These are phyloP conservation scores for Fraxinus baroniana DNA, from an alignment of 305 asterid genomes.

Conservation along the genomic window DNA sequence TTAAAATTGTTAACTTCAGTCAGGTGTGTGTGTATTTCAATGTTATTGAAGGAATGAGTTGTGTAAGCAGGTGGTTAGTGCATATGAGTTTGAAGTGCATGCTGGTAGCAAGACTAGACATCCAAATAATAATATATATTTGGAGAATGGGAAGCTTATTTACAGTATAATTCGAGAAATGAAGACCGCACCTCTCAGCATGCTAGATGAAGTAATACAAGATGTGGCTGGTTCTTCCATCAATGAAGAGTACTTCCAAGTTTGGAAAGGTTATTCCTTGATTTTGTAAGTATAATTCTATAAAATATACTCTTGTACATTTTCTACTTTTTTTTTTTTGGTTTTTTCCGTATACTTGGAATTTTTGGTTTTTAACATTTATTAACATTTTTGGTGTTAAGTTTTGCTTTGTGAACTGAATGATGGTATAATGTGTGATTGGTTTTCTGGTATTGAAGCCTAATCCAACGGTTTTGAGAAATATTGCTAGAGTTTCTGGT, in stretches of 20 bases:
- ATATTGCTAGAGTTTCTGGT: not conserved
- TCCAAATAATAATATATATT: slow-evolving; percentile 85
- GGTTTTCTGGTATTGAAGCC: not conserved
- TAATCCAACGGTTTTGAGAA: not conserved
- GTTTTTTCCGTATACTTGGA: not conserved
- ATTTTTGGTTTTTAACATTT: not conserved
- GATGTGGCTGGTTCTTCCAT: slow-evolving; percentile 81
- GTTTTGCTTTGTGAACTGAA: not conserved
- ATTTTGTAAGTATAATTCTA: not conserved
- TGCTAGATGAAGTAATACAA: slow-evolving; percentile 66
- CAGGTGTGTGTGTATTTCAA: too few species aligned
- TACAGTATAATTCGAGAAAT: slow-evolving; percentile 71
- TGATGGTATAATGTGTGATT: not conserved
- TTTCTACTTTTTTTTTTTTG: not conserved
- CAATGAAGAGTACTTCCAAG: slow-evolving; percentile 64
- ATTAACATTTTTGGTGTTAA: not conserved
- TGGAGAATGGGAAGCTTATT: slow-evolving; percentile 96
- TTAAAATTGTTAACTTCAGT: too few species aligned
- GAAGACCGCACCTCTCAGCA: slow-evolving; percentile 65
- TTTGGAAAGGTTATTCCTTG: slow-evolving; percentile 72
- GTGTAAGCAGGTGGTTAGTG: too few species aligned
- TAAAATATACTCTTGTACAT: not conserved
- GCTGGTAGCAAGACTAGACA: slow-evolving; percentile 87
- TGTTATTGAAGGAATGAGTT: too few species aligned
- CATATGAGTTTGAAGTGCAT: slow-evolving; percentile 89